phyloP scores from a whole-genome alignment of 345 rosid genomes.

The Aegle marmelos region DNA sequence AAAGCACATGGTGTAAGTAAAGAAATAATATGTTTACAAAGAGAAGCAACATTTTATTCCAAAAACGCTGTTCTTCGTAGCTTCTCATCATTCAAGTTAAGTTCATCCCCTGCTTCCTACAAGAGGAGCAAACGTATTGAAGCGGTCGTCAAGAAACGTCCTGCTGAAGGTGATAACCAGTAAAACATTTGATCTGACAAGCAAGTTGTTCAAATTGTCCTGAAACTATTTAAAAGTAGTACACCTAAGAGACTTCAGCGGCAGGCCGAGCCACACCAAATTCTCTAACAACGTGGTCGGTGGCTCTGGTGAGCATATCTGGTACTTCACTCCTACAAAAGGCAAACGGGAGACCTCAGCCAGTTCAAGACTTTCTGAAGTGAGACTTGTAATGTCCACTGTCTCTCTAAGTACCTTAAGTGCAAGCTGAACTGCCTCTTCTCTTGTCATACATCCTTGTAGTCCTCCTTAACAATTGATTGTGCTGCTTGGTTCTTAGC shows the following conservation, averaged over 20 bases:
- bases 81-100: too few relatives aligned
- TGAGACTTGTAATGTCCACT: slow-evolving; percentile 96
- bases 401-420: slow-evolving; percentile 90
- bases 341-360: slow-evolving; percentile 79
- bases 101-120: too few relatives aligned
- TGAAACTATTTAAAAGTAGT: slow-evolving; percentile 2
- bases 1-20: too few relatives aligned
- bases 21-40: too few relatives aligned
- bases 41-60: too few relatives aligned
- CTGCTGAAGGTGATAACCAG: too few relatives aligned
- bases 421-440: slow-evolving; percentile 85
- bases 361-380: slow-evolving; percentile 88
- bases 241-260: slow-evolving; percentile 51
- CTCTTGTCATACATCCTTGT: slow-evolving; percentile 79
- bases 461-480: slow-evolving; percentile 92
- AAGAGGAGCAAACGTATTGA: too few relatives aligned
- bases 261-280: slow-evolving; percentile 78
- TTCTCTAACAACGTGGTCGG: slow-evolving; percentile 72
- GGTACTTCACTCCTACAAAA: slow-evolving; percentile 79
- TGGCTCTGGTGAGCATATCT: slow-evolving; percentile 69
- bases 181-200: too few relatives aligned
- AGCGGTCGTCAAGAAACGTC: too few relatives aligned
- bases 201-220: not conserved
- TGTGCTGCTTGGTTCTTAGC: slow-evolving; percentile 96
- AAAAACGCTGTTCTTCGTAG: too few relatives aligned